These are phyloP conservation scores for Cryptosporidium meleagridis DNA, from an alignment of 169 alveolate genomes.

Conservation along the genomic window DNA sequence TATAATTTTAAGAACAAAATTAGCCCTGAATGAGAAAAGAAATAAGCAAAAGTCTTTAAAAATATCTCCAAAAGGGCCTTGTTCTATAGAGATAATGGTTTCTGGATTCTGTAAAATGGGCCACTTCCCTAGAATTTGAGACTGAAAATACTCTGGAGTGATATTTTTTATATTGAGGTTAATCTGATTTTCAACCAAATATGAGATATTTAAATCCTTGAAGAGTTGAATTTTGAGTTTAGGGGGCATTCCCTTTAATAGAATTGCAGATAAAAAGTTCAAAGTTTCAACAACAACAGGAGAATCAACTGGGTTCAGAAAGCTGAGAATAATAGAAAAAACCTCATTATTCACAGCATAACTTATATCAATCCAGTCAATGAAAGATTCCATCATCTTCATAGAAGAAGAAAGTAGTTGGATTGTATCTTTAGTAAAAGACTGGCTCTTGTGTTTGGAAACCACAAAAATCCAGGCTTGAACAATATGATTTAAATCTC, in stretches of 20 bases:
- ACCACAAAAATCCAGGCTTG: conserved; percentile 60
- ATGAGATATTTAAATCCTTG: conserved; percentile 41
- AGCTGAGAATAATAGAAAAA: background rate
- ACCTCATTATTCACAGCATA: conserved; percentile 64
- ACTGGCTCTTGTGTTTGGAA: conserved; percentile 14
- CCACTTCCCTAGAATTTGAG: conserved; percentile 20
- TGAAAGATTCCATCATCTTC: conserved; percentile 43
- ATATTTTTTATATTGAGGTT: conserved; percentile 20
- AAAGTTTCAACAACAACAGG: conserved; percentile 56
- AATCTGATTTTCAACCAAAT: conserved; percentile 18
- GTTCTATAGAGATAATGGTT: conserved; percentile 27
- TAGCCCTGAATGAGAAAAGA: conserved; percentile 23
- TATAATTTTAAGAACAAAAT: conserved; percentile 8
- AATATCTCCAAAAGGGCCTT: conserved; percentile 38
- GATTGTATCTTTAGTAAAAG: background rate
- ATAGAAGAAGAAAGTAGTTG: conserved; percentile 39
- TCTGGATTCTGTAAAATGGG: conserved; percentile 35
- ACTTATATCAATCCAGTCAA: conserved; percentile 65
- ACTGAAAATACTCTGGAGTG: conserved; percentile 5
- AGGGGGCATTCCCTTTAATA: conserved; percentile 59
- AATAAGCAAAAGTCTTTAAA: conserved; percentile 27
- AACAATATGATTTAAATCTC: conserved; percentile 43
- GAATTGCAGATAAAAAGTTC: conserved; percentile 49
- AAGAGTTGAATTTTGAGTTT: conserved; percentile 30
- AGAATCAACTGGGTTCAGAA: conserved; percentile 41